Evolutionary conservation across 805 yeast genomes (phyloP).

Genomic region (Blastobotrys chiropterorum): DNA sequence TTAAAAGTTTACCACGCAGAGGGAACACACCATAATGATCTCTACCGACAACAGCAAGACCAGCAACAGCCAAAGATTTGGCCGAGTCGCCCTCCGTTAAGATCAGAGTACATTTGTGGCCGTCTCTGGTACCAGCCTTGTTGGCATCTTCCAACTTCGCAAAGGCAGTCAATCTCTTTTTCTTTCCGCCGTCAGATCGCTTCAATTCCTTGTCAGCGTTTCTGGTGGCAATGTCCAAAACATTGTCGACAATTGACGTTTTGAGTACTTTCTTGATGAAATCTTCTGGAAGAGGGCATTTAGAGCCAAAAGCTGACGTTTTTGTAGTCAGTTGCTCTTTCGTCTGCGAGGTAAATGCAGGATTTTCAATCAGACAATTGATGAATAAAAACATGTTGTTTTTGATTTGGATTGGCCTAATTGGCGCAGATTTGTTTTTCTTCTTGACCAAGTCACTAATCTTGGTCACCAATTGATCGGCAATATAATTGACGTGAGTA

Average conservation of each 20-base stretch:
- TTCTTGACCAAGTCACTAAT: slow-evolving; percentile 68
- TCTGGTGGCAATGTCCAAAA: slow-evolving; percentile 75
- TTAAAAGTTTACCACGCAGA: slow-evolving; percentile 85
- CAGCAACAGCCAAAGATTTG: slow-evolving; percentile 82
- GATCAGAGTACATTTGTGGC: slow-evolving; percentile 85
- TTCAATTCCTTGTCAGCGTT: slow-evolving; percentile 84
- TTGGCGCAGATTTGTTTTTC: slow-evolving; percentile 56
- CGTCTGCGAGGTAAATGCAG: slow-evolving; percentile 96
- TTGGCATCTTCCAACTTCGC: slow-evolving; percentile 93
- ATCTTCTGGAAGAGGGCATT: slow-evolving; percentile 66
- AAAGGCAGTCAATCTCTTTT: slow-evolving; percentile 79
- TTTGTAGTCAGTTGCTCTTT: slow-evolving; percentile 93
- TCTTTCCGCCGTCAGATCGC: slow-evolving; percentile 80
- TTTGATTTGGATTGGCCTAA: slow-evolving; percentile 83
- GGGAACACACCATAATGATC: slow-evolving; percentile 95
- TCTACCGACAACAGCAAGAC: slow-evolving; percentile 90
- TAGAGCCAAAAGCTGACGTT: slow-evolving; percentile 83
- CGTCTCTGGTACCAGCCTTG: slow-evolving; percentile 90
- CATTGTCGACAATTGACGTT: slow-evolving; percentile 63
- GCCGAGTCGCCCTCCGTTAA: slow-evolving; percentile 98
- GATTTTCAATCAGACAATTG: slow-evolving; percentile 90
- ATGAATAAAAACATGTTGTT: slow-evolving; percentile 86
- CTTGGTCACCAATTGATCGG: slow-evolving; percentile 79
- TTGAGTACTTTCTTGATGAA: slow-evolving; percentile 67
- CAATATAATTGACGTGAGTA: slow-evolving; percentile 80